Evolutionary conservation across 2,329 filamentous ascomycete species (phyloP).

Genomic region (Beauveria scarabaeidicola): DNA sequence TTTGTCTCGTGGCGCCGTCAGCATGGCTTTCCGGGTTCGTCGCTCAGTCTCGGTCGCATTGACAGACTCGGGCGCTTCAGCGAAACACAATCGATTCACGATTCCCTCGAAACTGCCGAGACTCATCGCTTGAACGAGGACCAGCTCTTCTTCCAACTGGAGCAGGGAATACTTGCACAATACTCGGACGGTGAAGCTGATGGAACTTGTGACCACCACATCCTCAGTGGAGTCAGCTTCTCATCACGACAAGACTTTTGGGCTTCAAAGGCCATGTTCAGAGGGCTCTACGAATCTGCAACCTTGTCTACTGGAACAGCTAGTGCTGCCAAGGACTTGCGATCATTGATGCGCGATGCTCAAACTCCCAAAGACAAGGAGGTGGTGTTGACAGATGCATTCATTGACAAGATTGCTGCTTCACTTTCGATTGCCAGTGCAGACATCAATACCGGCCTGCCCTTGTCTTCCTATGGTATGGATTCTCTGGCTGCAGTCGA

Average conservation of each 20-base stretch:
- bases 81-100: background rate
- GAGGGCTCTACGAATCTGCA: background rate
- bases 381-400: background rate
- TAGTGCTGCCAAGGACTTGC: background rate
- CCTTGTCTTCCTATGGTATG: background rate
- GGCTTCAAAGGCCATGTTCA: background rate
- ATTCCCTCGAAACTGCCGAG: background rate
- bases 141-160: background rate
- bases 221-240: background rate
- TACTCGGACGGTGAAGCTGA: slow-evolving; percentile 1
- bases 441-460: background rate
- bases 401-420: background rate
- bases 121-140: background rate
- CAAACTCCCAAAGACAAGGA: background rate
- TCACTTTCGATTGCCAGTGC: background rate
- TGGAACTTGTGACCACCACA: background rate
- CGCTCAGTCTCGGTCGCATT: background rate
- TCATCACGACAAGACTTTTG: background rate
- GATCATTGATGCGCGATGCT: background rate
- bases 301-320: background rate
- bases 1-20: background rate
- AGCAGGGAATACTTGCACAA: background rate
- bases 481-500: background rate
- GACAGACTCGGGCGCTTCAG: background rate
- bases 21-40: background rate